These are phyloP conservation scores for Glebionis coronaria DNA, from an alignment of 129 eudicot species.

Conservation along the genomic window DNA sequence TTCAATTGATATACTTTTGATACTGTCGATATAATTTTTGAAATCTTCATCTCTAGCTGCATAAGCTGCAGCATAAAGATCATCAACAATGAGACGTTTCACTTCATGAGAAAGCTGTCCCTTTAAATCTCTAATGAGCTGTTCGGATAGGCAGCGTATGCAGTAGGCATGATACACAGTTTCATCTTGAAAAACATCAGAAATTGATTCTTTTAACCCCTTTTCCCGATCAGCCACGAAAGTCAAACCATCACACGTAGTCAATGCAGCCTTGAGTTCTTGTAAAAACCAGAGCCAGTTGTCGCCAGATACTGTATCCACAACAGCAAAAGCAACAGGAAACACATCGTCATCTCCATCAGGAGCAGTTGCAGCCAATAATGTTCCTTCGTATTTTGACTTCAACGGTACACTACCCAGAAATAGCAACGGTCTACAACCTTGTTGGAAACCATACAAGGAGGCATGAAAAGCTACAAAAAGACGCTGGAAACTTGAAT, in stretches of 20 bases:
- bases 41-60: conserved; percentile 67
- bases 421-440: conserved; percentile 86
- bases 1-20: conserved; percentile 69
- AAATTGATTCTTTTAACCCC: conserved; percentile 73
- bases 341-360: conserved; percentile 85
- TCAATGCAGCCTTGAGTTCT: conserved; percentile 66
- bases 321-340: conserved; percentile 97
- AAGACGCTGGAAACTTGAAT: conserved; percentile 87
- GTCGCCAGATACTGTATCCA: conserved; percentile 64
- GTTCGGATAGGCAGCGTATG: conserved; percentile 66
- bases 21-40: conserved; percentile 52
- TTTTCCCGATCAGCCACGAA: conserved; percentile 77
- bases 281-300: conserved; percentile 90
- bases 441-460: conserved; percentile 70
- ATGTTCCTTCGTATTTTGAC: conserved; percentile 89
- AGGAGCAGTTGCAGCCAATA: conserved; percentile 84
- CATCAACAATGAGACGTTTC: conserved; percentile 79
- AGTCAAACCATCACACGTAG: conserved; percentile 49
- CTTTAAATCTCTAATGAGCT: conserved; percentile 61
- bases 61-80: conserved; percentile 75
- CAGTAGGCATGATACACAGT: conserved; percentile 70
- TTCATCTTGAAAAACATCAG: conserved; percentile 50
- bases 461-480: conserved; percentile 83
- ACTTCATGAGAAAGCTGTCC: conserved; percentile 90
- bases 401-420: conserved; percentile 71